These are phyloP conservation scores for Suillus plorans DNA, from an alignment of 768 basidiomycete genomes.

Conservation along the genomic window DNA sequence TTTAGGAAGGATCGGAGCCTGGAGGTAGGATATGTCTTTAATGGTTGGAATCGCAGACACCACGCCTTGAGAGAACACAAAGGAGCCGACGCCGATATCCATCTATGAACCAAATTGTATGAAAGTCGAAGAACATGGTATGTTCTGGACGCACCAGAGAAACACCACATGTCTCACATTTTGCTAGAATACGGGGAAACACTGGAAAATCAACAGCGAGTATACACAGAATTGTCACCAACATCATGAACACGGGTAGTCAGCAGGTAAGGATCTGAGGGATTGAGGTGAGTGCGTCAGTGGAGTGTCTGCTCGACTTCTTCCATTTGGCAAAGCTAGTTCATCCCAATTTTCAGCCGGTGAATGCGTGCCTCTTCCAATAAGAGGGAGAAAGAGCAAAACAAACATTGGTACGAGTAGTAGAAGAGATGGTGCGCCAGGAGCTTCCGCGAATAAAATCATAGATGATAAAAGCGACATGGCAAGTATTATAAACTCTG, in stretches of 20 bases:
- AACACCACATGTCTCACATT: conserved; percentile 92
- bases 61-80: conserved; percentile 94
- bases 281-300: background rate
- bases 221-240: conserved; percentile 90
- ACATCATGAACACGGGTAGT: conserved; percentile 91
- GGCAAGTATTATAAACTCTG: conserved; percentile 66
- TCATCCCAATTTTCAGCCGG: conserved; percentile 37
- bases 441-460: conserved; percentile 67
- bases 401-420: conserved; percentile 47
- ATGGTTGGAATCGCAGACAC: conserved; percentile 84
- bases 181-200: conserved; percentile 85
- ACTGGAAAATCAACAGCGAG: conserved; percentile 94
- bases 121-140: background rate
- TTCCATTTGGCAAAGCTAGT: conserved; percentile 1
- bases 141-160: conserved; percentile 65
- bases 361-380: conserved; percentile 47
- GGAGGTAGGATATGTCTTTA: conserved; percentile 56
- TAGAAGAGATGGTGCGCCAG: conserved; percentile 48
- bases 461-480: conserved; percentile 78
- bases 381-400: conserved; percentile 43
- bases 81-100: conserved; percentile 97
- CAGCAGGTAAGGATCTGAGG: conserved; percentile 66
- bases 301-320: background rate
- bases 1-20: conserved; percentile 49
- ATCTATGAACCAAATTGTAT: conserved; percentile 54